Base-by-base conservation (phyloP, 2,329 filamentous ascomycete species). In the Alternaria tenuissima region DNA sequence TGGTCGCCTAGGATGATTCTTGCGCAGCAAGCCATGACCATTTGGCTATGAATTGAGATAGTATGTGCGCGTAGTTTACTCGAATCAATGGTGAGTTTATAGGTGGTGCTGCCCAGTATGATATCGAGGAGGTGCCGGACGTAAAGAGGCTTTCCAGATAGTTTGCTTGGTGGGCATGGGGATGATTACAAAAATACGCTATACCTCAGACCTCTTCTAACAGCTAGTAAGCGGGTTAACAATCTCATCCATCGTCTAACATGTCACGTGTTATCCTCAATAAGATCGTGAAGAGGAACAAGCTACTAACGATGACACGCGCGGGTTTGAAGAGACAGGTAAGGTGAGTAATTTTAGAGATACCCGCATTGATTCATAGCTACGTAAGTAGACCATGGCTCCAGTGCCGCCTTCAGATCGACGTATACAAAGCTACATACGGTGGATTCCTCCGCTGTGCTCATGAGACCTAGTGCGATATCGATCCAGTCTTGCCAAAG, bases 161-260 rank as follows among this genome's bases (percentile, higher is more conserved):
- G 1, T 9, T 11, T 11, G 4, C 9, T 30, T 30, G 28, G 4
- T 30, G 0, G 1, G 8, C 28, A 9, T 9, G 3, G 28, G 28
- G 1, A 3, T 30, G 28, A 8, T 30, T 30, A 0, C 9, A 4
- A 11, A 1, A 4, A 30, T 11, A 30, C 11, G 7, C 4, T 5
- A 11, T 4, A 30, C 0, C 4, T 11, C 11, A 0, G 28, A 0
- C 28, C 4, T 30, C 1, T 5, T 30, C 3, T 12, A 0, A 30
- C 0, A 30, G 28, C 28, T 30, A 5, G 11, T 30, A 38, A 1
- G 0, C 1, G 4, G 20, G 0, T 20, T 6, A 9, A 20, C 0
- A 18, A 11, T 11, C 18, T 39, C 7, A 3, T 0, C 3, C 18
- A 18, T 39, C 4, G 1, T 4, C 3, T 18, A 12, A 11, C 11